Evolutionary conservation across 2,329 filamentous ascomycete genomes (phyloP), one percentile per base, ranked within the genome.

Genomic region (Stachybotrys echinatus): DNA sequence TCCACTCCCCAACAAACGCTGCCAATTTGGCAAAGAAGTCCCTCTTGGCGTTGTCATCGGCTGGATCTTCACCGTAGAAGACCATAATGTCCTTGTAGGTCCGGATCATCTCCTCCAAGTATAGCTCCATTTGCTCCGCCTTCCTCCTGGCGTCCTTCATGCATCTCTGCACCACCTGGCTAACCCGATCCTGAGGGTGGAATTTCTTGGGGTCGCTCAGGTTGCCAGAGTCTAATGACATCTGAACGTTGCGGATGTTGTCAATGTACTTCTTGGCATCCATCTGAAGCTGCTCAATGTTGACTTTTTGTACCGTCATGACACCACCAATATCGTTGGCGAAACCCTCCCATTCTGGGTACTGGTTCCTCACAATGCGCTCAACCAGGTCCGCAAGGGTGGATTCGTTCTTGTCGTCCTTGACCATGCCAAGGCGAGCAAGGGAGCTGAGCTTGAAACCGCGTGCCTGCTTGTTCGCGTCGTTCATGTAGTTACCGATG

Each of bases 401-500:
- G 1, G 90, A 92, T 69, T 97, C 88, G 69, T 99, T 99, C 79
- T 96, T 96, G 74, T 96, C 91, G 65, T 99, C 94, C 74, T 99
- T 99, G 64, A 97, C 89, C 92, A 99, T 97, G 53, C 88, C 92
- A 49, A 99, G 76, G 49, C 94, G 85, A 23, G 89, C 89, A 45
- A 99, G 84, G 6, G 94, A 96, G 64, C 91, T 94, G 14, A 99
- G 83, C 75, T 99, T 99, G 85, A 99, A 99, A 54, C 94, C 94
- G 51, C 87, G 89, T 4, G 94, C 94, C 72, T 97, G 94, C 74
- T 99, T 99, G 73, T 96, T 97, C 49, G 92, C 87, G 65, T 97
- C 94, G 75, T 99, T 99, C 94, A 99, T 99, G 78, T 96, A 99
- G 70, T 99, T 99, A 69, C 94, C 94, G 63, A 99, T 96, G 68